Base-by-base conservation (phyloP, 495 filamentous ascomycete species). In the Penicillium alfredii region DNA sequence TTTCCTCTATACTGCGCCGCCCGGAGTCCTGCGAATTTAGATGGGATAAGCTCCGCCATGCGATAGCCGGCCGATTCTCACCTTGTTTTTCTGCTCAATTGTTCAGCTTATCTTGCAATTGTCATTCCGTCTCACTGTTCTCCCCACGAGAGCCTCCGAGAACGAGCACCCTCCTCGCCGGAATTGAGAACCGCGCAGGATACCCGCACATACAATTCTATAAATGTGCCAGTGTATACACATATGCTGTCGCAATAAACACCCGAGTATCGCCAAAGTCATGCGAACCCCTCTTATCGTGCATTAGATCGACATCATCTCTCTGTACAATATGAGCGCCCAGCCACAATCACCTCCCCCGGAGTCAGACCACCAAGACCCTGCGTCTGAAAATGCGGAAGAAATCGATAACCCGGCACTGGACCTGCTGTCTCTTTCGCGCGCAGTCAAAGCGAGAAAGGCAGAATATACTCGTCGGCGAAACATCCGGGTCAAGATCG, bases 401-500 rank as follows among this genome's bases (percentile, higher is more conserved):
- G 44, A 51, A 11, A 37, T 23, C 9, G 24, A 47, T 1, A 40
- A 39, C 14, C 47, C 50, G 8, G 33, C 22, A 4, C 35, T 56
- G 12, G 61, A 71, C 34, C 34, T 69, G 43, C 40, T 48, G 23
- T 71, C 70, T 27, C 60, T 84, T 3, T 69, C 74, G 6, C 71
- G 78, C 33, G 74, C 74, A 3, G 58, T 97, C 11, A 74, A 78
- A 53, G 79, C 81, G 8, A 70, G 92, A 26, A 77, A 79, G 42
- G 61, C 76, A 23, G 88, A 96, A 49, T 99, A 88, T 53, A 81
- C 80, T 6, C 73, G 72, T 8, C 72, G 78, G 19, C 72, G 73
- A 36, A 72, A 74, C 18, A 74, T 95, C 35, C 78, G 76, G 38
- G 74, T 97, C 47, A 96, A 94, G 51, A 68, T 96, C 14, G 92